Conservation (phyloP, 257 asterid genomes). For the Thymus quinquecostatus region DNA sequence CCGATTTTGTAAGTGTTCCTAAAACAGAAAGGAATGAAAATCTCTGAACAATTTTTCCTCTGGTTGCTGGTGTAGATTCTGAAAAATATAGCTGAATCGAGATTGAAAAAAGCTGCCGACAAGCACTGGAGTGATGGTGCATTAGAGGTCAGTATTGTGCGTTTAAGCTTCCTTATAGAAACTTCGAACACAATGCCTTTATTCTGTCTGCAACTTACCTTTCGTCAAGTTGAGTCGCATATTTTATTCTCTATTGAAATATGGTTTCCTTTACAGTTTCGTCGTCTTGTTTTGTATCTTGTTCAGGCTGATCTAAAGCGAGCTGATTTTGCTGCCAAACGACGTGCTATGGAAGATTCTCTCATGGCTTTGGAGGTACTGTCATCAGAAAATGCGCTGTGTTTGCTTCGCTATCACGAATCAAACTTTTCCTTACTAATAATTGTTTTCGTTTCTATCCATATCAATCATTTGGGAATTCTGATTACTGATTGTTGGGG, state of each 20-base stretch:
- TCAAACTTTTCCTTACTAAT: slow-evolving; percentile 22
- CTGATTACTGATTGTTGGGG: slow-evolving; percentile 42
- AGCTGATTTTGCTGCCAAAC: slow-evolving; percentile 86
- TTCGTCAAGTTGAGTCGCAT: no score
- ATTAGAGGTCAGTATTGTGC: slow-evolving; percentile 53
- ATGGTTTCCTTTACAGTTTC: no score
- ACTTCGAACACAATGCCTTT: no score
- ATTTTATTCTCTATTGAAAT: no score
- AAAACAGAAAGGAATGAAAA: neutral
- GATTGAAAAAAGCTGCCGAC: slow-evolving; percentile 84
- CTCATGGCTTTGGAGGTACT: slow-evolving; percentile 84
- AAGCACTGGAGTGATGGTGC: slow-evolving; percentile 98
- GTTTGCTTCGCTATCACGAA: slow-evolving; percentile 10
- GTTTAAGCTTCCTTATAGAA: neutral
- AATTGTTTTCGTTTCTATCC: slow-evolving; percentile 22
- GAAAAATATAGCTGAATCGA: slow-evolving; percentile 71
- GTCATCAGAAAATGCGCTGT: slow-evolving; percentile 16
- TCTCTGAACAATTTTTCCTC: neutral
- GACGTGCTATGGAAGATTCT: slow-evolving; percentile 93
- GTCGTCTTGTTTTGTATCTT: neutral
- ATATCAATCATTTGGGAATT: slow-evolving; percentile 28
- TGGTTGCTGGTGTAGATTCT: slow-evolving; percentile 55
- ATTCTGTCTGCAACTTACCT: no score
- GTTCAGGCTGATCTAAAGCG: slow-evolving; percentile 86
- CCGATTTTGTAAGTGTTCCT: slow-evolving; percentile 25